Evolutionary conservation across 768 basidiomycete species (phyloP), one percentile per base, ranked within the genome.

Genomic region (Termitomyces sp.): DNA sequence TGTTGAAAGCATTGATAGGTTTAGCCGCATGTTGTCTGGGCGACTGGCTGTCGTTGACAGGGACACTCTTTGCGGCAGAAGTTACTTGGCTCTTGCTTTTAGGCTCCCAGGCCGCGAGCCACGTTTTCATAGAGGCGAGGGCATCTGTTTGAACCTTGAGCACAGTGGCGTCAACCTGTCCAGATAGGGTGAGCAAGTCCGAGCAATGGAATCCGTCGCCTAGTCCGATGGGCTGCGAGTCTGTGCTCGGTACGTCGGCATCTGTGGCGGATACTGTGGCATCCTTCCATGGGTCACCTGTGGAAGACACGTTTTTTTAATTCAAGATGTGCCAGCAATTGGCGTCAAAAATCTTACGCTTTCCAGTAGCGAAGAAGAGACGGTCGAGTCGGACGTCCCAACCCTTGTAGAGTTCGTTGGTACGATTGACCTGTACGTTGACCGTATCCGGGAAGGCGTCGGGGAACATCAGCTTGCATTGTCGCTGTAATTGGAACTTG

Each of bases 281-380:
- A 49, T 85, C 83, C 50, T 80, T 78, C 87, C 87, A 90, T 12
- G 88, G 87, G 63, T 90, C 87, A 46, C 85, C 87, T 88, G 36
- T 42, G 24, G 14, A n/a, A 49, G 43, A 49, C 10, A 6, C 22
- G 26, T 43, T 6, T 55, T 55, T 16, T 32, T 2, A 1, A 26
- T 28, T 18, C 3, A 38, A 20, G 14, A 14, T 28, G 30, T 42
- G 24, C 20, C 14, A 6, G 6, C 13, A 18, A 30, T 30, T 36
- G 13, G 26, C 0, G 22, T 40, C 5, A 38, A 16, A 20, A 26
- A n/a, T 76, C 85, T 61, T 65, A 88, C 87, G 83, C 49, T 75
- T 73, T 48, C 86, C 87, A 49, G 85, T 88, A 42, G 84, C 84
- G 59, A 87, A 88, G 76, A 89, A 86, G 3, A 89, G 72, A 20